A percentile compares a stretch with the other conserved stretches of the same genome.
Evolutionary conservation across 768 basidiomycete genomes (phyloP).

Genomic region (Suillus brevipes): DNA sequence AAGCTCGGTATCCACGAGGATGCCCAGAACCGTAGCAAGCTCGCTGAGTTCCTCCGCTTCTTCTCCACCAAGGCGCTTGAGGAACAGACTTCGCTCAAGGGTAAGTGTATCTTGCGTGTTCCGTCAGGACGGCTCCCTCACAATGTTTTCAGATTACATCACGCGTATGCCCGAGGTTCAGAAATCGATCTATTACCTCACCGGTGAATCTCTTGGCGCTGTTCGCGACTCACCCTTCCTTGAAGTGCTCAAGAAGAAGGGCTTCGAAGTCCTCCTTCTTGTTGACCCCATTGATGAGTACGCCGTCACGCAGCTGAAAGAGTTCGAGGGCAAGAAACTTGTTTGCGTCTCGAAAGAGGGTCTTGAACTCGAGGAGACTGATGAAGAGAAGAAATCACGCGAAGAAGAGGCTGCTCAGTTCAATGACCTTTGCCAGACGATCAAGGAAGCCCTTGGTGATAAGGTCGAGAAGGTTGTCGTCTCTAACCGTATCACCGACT

Average conservation of each 20-base stretch:
- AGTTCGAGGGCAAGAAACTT: constrained; percentile 97
- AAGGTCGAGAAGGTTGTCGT: constrained; percentile 99
- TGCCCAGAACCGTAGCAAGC: constrained; percentile 97
- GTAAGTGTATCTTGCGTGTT: constrained; percentile 40
- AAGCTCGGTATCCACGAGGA: constrained; percentile 99
- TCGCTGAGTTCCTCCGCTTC: constrained; percentile 99
- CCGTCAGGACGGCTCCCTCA: background rate
- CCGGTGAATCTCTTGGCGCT: constrained; percentile 92
- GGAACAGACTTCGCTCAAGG: constrained; percentile 92
- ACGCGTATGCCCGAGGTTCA: constrained; percentile 99
- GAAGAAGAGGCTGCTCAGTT: constrained; percentile 85
- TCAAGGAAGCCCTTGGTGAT: constrained; percentile 98
- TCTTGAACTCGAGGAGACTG: constrained; percentile 98
- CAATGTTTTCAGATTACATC: constrained; percentile 76
- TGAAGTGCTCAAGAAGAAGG: constrained; percentile 99
- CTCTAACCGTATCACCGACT: constrained; percentile 97
- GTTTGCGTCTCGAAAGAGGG: constrained; percentile 99
- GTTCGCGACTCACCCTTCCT: constrained; percentile 97
- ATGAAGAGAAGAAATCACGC: constrained; percentile 91
- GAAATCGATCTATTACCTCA: constrained; percentile 99
- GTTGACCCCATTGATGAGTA: constrained; percentile 99
- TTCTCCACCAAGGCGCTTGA: constrained; percentile 92
- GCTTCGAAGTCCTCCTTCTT: constrained; percentile 95
- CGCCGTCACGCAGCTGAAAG: constrained; percentile 97
- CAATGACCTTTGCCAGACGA: constrained; percentile 86